Conservation (phyloP, 768 basidiomycete species). For the Neoboletus magnificus region DNA sequence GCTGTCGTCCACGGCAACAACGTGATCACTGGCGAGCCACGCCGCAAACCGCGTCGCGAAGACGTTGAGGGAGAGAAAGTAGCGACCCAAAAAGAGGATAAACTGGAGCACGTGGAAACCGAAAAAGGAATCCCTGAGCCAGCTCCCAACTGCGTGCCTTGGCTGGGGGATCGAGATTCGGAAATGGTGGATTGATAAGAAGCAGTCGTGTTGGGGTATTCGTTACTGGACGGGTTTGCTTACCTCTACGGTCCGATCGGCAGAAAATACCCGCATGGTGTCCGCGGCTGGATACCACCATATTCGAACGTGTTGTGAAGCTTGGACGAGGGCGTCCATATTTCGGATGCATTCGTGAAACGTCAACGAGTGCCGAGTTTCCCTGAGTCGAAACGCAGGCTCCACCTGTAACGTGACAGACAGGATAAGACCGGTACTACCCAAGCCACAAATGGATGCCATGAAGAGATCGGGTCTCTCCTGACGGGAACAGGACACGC, state of each 20-base stretch:
- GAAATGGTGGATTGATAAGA: background rate
- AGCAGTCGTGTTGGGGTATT: background rate
- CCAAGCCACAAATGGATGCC: conserved; percentile 88
- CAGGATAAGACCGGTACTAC: conserved; percentile 85
- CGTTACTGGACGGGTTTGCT: conserved; percentile 24
- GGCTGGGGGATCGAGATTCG: conserved; percentile 37
- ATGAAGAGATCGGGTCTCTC: conserved; percentile 75
- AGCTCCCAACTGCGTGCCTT: conserved; percentile 47
- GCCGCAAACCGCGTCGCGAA: conserved; percentile 61
- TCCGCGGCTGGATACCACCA: conserved; percentile 94
- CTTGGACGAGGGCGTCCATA: conserved; percentile 51
- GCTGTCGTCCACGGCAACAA: conserved; percentile 71
- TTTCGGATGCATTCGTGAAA: conserved; percentile 62
- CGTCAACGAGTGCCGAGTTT: conserved; percentile 56
- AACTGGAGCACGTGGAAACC: conserved; percentile 82
- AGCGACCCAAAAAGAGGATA: conserved; percentile 74
- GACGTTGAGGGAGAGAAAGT: conserved; percentile 57
- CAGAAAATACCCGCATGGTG: conserved; percentile 64
- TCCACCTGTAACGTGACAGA: conserved; percentile 76
- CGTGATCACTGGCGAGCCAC: conserved; percentile 59
- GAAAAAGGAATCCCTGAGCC: conserved; percentile 70
- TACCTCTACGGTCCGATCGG: conserved; percentile 78
- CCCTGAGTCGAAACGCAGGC: conserved; percentile 75
- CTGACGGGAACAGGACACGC: conserved; percentile 61
- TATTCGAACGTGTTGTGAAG: conserved; percentile 86